Base-by-base conservation (phyloP, 306 rosid species). In the Geum urbanum region DNA sequence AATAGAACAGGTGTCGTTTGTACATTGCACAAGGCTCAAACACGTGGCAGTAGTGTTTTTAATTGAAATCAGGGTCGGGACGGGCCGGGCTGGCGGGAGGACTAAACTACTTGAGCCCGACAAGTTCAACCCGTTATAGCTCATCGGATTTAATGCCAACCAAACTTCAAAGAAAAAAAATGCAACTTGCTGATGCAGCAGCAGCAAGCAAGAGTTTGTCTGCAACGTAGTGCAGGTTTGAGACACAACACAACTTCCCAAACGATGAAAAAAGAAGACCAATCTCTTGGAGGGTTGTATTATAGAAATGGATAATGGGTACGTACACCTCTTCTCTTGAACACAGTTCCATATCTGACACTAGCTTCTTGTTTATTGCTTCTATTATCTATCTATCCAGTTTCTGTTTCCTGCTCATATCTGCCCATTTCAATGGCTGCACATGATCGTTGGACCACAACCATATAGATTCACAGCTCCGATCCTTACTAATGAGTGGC, bases 261-360 rank as follows among this genome's bases (percentile, higher is more conserved):
- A 32, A 58, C 63, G 63, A 58, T 58, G 63, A 2, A 24, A 24
- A 24, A 58, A 5, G 63, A 58, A 8, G 63, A 58, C 63, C 63
- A 14, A 32, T 58, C 63, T 27, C 44, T 32, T 58, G 63, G 63
- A 24, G 27, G 27, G 27, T 27, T 57, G 41, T 0, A 12, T 32
- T 22, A 14, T 32, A 32, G 37, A 32, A 32, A 32, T 32, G 37
- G 37, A 32, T 32, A 32, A 32, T 32, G 37, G 37, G 37, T 32
- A 32, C 37, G 37, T 32, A 32, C 37, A 32, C 4, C 37, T 32
- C 37, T 32, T 32, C 37, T 32, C 37, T 32, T 32, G 37, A 32
- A 32, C 37, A 32, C 3, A 32, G 37, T 32, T 32, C 37, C 3
- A 32, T 0, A 14, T 15, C 20, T 32, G 64, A 59, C 20, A 11